Base-by-base conservation (phyloP, 2,329 filamentous ascomycete species). In the Pseudomassariella vexata region DNA sequence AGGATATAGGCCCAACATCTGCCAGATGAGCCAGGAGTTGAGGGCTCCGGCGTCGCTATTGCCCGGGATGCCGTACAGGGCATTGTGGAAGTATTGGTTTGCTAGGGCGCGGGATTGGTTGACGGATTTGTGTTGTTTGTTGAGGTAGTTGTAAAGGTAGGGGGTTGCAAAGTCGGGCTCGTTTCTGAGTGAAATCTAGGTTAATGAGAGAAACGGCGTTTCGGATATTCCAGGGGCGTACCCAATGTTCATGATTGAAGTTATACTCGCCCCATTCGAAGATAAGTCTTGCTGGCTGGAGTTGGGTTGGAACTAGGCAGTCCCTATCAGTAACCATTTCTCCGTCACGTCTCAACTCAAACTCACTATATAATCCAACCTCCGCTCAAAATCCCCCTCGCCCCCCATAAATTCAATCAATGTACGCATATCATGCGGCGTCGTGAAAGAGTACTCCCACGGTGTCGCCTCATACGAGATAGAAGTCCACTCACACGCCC, bases 341-440 rank as follows among this genome's bases (percentile, higher is more conserved):
- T 23, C 24, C 11, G 14, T n/a, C 10, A 5, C 22, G 4, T 9
- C n/a, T n/a, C n/a, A n/a, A n/a, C n/a, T n/a, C n/a, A 9, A 22
- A 26, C 34, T 26, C 24, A 35, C 34, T 20, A 35, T 35, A 19
- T 35, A 35, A 19, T 76, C 32, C 50, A 63, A 14, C 55, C 73
- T 60, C 6, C 59, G 49, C n/a, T 75, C 67, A 28, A 77, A 74
- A 1, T 53, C 61, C 0, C 54, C 46, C 0, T 57, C 42, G 0
- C 76, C 76, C 4, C 76, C 75, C 51, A 69, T 65, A 10, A 64
- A 48, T 2, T 60, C 40, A 30, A 79, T 69, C 36, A 77, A 46
- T 3, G 63, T 59, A 22, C 60, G 51, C 55, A 78, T 66, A 45
- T 82, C 76, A 44, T 79, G 74, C 1, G 75, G 66, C 4, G 70